Conservation (phyloP, 805 yeast genomes). For the Yarrowia yakushimensis region DNA sequence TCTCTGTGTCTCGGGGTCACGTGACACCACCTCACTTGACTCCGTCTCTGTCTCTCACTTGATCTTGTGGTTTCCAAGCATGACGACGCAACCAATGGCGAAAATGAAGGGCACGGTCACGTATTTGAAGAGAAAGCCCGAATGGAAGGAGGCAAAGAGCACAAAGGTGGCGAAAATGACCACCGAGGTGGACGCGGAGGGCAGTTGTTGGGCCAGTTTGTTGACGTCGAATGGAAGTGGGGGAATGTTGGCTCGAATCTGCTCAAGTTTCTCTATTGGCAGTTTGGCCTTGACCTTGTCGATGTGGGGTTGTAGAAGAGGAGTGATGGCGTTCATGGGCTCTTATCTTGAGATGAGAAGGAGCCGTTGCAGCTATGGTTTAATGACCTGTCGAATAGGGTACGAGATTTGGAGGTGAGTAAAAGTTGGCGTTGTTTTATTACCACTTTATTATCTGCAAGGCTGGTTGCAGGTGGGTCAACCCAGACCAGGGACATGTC, state of each 20-base stretch:
- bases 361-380: no score
- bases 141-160: neutral
- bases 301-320: slow-evolving; percentile 17
- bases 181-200: slow-evolving; percentile 10
- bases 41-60: neutral
- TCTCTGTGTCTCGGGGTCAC: no score
- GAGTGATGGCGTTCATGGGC: slow-evolving; percentile 6
- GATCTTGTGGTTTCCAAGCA: slow-evolving; percentile 11
- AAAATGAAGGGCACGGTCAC: slow-evolving; percentile 16
- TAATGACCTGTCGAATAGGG: neutral
- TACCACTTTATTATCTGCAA: neutral
- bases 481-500: no score
- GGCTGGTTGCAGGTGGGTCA: no score
- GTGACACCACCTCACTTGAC: no score
- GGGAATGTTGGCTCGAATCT: slow-evolving; percentile 20
- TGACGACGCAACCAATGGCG: slow-evolving; percentile 13
- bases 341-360: neutral
- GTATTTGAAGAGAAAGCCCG: slow-evolving; percentile 21
- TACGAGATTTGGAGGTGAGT: no score
- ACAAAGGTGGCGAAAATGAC: slow-evolving; percentile 9
- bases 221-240: slow-evolving; percentile 19
- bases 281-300: slow-evolving; percentile 22
- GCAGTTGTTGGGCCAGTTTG: slow-evolving; percentile 4
- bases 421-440: neutral
- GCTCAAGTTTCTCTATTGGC: slow-evolving; percentile 13